Base-by-base conservation (phyloP, 305 asterid genomes). In the Fraxinus platypoda region DNA sequence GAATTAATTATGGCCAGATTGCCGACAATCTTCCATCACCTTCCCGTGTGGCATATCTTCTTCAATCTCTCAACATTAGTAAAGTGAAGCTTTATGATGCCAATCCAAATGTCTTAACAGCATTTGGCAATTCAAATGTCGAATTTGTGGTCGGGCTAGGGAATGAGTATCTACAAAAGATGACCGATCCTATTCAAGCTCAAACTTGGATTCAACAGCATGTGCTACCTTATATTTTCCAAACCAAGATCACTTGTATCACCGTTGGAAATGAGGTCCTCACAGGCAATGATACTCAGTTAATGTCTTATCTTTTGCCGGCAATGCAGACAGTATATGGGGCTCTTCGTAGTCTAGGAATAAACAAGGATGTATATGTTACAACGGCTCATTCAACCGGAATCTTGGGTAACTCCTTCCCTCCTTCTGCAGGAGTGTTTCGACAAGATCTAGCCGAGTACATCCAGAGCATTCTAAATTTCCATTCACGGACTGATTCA, bases 1-100 rank as follows among this genome's bases (percentile, higher is more conserved):
- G 98, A 78, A 93, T 95, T 34, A 93, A 95, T 78, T 95, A 95
- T 81, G 98, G 98, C 84, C 98, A 91, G 82, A 91, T 95, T 8
- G 98, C 97, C 57, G 88, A 95, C 90, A 87, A 95, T 82, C 92
- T 95, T 80, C 98, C 98, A 1, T 21, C 95, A 31, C 97, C 95
- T 0, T 81, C 94, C 3, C 92, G 89, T 0, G 98, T 93, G 3
- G 90, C 92, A 0, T 59, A 0, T 79, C 93, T 95, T 76, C 94
- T 95, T 0, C 80, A 49, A 76, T 91, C 97, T 30, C 89, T 95
- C 81, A 91, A 90, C 84, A 81, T 95, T 26, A 93, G 86, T 75
- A 82, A 96, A 74, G 98, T 93, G 54, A 95, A 92, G 43, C 94
- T 95, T 3, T 95, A 95, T 17, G 97, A 95, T 30, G 97, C 97